Evolutionary conservation across 768 basidiomycete species (phyloP).

Genomic region (Auriculariales sp.): DNA sequence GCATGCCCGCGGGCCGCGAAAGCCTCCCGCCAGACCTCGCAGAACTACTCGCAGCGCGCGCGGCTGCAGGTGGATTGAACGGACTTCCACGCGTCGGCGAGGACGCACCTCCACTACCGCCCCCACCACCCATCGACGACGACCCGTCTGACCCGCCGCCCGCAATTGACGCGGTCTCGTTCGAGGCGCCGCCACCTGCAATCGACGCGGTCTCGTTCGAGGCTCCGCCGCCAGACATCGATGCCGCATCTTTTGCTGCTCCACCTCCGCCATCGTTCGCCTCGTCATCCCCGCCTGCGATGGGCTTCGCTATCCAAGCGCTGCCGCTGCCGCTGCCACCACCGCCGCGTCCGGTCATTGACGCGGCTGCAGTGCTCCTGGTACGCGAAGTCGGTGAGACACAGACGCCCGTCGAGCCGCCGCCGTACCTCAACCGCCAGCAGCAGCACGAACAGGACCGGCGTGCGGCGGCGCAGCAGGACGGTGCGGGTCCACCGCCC

Average conservation of each 20-base stretch:
- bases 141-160: slow-evolving; percentile 83
- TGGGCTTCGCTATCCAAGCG: no score
- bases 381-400: no score
- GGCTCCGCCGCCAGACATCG: slow-evolving; percentile 3
- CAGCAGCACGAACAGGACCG: not conserved
- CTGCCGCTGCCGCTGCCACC: no score
- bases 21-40: slow-evolving; percentile 56
- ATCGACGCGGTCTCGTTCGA: slow-evolving; percentile 51
- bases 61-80: slow-evolving; percentile 28
- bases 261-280: no score
- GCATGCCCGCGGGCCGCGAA: slow-evolving; percentile 47
- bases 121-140: slow-evolving; percentile 70
- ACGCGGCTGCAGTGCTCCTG: no score
- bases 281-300: no score
- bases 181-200: slow-evolving; percentile 28
- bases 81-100: slow-evolving; percentile 11
- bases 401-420: not conserved
- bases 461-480: not conserved
- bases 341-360: not conserved
- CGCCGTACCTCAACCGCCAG: slow-evolving; percentile 1
- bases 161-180: slow-evolving; percentile 59
- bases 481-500: slow-evolving; percentile 1
- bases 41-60: slow-evolving; percentile 34
- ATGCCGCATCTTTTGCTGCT: not conserved
- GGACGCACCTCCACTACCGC: slow-evolving; percentile 44